Percentiles rank a stretch among this genome's conserved stretches.
Evolutionary conservation across 1,284 basidiomycete genomes (phyloP).

Genomic region (Tremellales sp.): DNA sequence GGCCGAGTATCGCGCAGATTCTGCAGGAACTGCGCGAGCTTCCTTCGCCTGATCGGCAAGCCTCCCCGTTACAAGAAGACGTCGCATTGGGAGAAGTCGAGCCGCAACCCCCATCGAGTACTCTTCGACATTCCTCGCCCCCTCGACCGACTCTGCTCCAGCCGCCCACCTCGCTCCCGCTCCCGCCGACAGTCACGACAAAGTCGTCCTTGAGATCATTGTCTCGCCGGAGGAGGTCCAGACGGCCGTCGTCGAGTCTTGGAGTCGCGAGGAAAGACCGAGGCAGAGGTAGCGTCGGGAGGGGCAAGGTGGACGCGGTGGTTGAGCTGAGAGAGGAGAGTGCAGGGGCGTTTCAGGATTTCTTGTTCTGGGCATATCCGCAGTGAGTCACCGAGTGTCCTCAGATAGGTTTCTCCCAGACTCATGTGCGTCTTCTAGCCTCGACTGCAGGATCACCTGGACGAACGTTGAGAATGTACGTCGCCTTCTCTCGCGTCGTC

Average conservation of each 20-base stretch:
- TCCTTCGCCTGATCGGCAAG: conserved; percentile 17
- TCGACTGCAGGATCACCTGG: conserved; percentile 88
- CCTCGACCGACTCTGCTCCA: not conserved
- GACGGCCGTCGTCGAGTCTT: conserved; percentile 6
- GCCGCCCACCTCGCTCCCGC: not conserved
- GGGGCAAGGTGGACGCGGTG: conserved; percentile 24
- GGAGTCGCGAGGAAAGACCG: not conserved
- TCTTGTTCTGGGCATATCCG: conserved; percentile 47
- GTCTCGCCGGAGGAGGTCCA: too few relatives aligned
- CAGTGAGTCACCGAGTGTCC: conserved; percentile 30
- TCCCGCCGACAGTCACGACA: not conserved
- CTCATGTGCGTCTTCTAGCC: conserved; percentile 53
- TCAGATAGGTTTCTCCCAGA: too few relatives aligned
- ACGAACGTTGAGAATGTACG: conserved; percentile 74
- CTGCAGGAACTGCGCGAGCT: conserved; percentile 33
- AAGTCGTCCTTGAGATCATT: conserved; percentile 2
- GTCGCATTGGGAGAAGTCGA: not conserved
- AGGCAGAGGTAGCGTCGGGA: not conserved
- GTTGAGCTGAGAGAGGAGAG: conserved; percentile 42
- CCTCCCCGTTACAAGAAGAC: not conserved
- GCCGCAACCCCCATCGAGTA: not conserved
- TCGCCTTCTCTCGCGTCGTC: conserved; percentile 2
- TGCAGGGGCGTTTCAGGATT: conserved; percentile 43
- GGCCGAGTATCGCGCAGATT: conserved; percentile 28
- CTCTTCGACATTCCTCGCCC: not conserved